Percentiles rank a stretch among this genome's conserved stretches.
Conservation (phyloP, 2,329 filamentous ascomycete genomes). For the Verticillium zaregamsianum region DNA sequence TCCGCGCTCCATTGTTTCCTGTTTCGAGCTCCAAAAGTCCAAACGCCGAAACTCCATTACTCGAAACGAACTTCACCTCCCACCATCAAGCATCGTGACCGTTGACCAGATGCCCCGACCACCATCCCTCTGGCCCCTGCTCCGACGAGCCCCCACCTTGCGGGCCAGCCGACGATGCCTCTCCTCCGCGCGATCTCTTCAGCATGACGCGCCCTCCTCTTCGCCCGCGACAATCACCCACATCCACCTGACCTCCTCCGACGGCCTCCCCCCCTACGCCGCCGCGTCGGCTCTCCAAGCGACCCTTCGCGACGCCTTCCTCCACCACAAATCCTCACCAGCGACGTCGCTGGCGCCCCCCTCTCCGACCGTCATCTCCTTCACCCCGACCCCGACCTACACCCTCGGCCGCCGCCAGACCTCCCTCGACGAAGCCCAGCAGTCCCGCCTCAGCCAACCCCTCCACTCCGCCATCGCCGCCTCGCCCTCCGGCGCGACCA, state of each 20-base stretch:
- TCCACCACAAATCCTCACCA: constrained; percentile 27
- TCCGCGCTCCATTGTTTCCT: neutral
- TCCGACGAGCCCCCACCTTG: neutral
- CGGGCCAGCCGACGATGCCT: neutral
- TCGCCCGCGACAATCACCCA: constrained; percentile 6
- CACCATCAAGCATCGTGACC: neutral
- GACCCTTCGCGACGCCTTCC: constrained; percentile 25
- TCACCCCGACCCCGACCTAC: constrained; percentile 78
- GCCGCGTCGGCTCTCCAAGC: constrained; percentile 10
- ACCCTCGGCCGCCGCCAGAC: constrained; percentile 82
- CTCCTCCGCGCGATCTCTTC: neutral
- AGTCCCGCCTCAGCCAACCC: constrained; percentile 36
- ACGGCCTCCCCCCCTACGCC: constrained; percentile 5
- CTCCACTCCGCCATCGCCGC: constrained; percentile 25
- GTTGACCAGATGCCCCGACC: neutral
- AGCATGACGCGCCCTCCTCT: neutral
- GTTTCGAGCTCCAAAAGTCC: neutral
- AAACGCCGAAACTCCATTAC: neutral
- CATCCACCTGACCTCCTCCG: constrained; percentile 6
- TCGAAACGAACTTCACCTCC: neutral
- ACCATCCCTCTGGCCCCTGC: neutral
- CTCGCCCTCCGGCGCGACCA: constrained; percentile 20
- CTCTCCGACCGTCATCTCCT: constrained; percentile 71
- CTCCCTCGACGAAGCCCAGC: constrained; percentile 42
- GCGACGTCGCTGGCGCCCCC: constrained; percentile 37